A percentile compares a stretch with the other conserved stretches of the same genome.
Conservation (phyloP, 2,329 filamentous ascomycete genomes). For the Phyllosticta capitalensis region DNA sequence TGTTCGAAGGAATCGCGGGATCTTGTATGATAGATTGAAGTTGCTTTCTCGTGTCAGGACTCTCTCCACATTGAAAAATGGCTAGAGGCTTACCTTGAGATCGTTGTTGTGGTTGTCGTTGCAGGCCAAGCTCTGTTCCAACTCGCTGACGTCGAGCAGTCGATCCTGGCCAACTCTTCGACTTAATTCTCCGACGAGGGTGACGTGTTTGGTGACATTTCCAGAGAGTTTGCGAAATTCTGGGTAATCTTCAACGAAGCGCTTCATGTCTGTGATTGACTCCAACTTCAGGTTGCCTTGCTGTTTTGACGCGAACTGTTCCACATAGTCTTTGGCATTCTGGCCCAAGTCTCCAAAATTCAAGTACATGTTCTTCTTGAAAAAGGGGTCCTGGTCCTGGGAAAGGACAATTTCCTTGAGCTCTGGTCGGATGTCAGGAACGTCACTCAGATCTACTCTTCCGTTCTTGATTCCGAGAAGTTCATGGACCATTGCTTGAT, state of each 20-base stretch:
- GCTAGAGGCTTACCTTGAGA: slow-evolving; percentile 56
- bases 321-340: slow-evolving; percentile 97
- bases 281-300: slow-evolving; percentile 94
- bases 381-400: slow-evolving; percentile 96
- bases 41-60: neutral
- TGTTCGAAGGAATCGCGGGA: slow-evolving; percentile 64
- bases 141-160: slow-evolving; percentile 89
- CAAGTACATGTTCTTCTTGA: slow-evolving; percentile 98
- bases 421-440: slow-evolving; percentile 77
- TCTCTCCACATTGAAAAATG: neutral
- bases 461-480: slow-evolving; percentile 89
- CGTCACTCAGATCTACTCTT: slow-evolving; percentile 76
- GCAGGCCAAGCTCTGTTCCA: slow-evolving; percentile 93
- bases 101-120: slow-evolving; percentile 91
- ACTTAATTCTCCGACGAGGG: slow-evolving; percentile 86
- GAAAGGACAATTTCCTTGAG: slow-evolving; percentile 90
- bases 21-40: slow-evolving; percentile 81
- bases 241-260: slow-evolving; percentile 96
- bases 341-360: slow-evolving; percentile 94
- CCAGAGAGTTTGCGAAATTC: slow-evolving; percentile 95
- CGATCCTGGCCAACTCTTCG: slow-evolving; percentile 76
- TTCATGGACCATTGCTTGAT: slow-evolving; percentile 99
- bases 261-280: slow-evolving; percentile 97
- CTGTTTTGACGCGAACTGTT: slow-evolving; percentile 96
- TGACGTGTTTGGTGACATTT: slow-evolving; percentile 98